Evolutionary conservation across 2,329 filamentous ascomycete genomes (phyloP), one percentile per base, ranked within the genome.

Genomic region (Pseudocercospora cruenta): DNA sequence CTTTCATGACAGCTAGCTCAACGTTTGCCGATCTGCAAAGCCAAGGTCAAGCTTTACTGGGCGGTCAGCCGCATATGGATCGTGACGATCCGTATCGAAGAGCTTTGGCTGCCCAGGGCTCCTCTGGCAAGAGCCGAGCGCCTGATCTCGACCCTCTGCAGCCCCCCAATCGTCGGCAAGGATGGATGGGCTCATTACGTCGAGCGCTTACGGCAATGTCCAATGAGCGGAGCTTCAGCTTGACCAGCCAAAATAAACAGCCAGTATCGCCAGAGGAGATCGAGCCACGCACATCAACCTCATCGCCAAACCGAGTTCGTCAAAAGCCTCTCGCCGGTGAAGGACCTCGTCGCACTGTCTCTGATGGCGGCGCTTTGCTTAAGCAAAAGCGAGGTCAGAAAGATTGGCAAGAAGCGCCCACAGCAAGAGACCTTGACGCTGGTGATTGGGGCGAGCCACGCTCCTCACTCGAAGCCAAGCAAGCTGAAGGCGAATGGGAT

Each of bases 21-120:
- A 82, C 80, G 0, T 81, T 86, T 60, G 78, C 79, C 8, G 79
- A 82, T 22, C 78, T 83, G 2, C 84, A 84, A 71, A 79, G 80
- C 16, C 85, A 87, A 74, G 83, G 83, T 14, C 82, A 86, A 59
- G 80, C 80, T 2, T 78, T 87, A 1, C 80, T 88, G 26, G 81
- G 81, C 4, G 82, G 82, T 4, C 74, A 73, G 9, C 72, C 79
- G 2, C 75, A 76, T 22, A 39, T 28, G 67, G 79, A 67, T 73
- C 77, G 59, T 62, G 73, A 77, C 63, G 74, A 76, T 61, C 75
- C 74, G 0, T 77, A 76, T 58, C 71, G 71, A 19, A 69, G 74
- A 16, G 75, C 75, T 8, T 55, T 75, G 24, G 73, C 74, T 3
- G 72, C 72, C 12, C 68, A 72, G 31, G 67, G 51, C 58, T 31